These are phyloP conservation scores for Penicillium ochrochloron DNA, from an alignment of 495 filamentous ascomycete species.

Conservation along the genomic window DNA sequence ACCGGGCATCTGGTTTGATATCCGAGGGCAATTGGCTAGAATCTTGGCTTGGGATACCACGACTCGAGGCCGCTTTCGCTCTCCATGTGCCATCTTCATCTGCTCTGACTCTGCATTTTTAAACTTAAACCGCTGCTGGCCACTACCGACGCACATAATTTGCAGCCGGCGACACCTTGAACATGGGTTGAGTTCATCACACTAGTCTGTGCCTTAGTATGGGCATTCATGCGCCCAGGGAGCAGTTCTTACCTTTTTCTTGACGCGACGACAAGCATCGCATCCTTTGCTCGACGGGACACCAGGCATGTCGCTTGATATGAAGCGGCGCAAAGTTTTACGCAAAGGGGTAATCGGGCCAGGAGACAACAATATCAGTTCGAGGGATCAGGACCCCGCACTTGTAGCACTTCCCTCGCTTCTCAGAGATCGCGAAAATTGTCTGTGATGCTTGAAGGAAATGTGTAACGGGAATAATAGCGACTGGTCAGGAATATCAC, in stretches of 20 bases:
- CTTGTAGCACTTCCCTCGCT: background rate
- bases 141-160: constrained; percentile 45
- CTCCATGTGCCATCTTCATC: background rate
- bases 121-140: constrained; percentile 51
- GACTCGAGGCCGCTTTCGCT: background rate
- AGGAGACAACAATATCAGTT: background rate
- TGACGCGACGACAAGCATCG: constrained; percentile 51
- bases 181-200: constrained; percentile 44
- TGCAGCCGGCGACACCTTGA: constrained; percentile 45
- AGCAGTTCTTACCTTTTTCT: constrained; percentile 45
- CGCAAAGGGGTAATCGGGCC: background rate
- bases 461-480: background rate
- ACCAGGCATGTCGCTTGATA: constrained; percentile 42
- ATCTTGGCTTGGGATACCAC: background rate
- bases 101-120: constrained; percentile 17
- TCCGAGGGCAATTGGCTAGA: constrained; percentile 2
- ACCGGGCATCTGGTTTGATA: constrained; percentile 14
- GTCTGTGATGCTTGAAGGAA: background rate
- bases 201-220: constrained; percentile 30
- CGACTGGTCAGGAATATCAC: background rate
- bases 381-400: background rate
- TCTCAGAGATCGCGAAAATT: background rate
- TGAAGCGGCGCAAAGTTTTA: constrained; percentile 14
- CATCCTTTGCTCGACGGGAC: constrained; percentile 52
- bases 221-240: background rate